Evolutionary conservation across 352 stramenopile genomes (phyloP), one percentile per base, ranked within the genome.

Genomic region (Plasmopara muralis): DNA sequence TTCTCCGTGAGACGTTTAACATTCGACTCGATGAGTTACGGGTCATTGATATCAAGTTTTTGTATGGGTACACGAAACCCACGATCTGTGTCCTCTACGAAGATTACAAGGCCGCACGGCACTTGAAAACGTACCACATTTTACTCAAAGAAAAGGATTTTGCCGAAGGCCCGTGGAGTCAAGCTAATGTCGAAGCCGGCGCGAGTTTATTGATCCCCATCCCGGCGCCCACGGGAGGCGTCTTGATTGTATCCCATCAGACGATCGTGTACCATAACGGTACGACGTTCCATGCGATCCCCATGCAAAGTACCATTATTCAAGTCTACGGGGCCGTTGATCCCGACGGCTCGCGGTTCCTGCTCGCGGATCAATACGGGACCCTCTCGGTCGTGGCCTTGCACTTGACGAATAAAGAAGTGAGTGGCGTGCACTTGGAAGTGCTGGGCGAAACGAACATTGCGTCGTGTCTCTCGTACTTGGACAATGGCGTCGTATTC

Each of bases 401-500:
- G 43, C 80, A 95, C 58, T 66, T 81, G 43, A 87, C 68, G 7
- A 78, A 67, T 8, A 80, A 77, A 13, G 76, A 91, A 5, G 83
- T 95, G 1, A 84, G 53, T 5, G 78, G 74, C 10, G 61, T 98
- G n/a, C 82, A 89, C 50, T 60, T 98, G 16, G 94, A 98, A 42
- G 89, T 94, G 15, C 71, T 99, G 4, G 96, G 96, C n/a, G 79
- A 94, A 39, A 97, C 86, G 5, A 97, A 77, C 20, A 83, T 96
- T 30, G 84, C 90, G 8, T 97, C 89, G 2, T 87, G 78, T 31
- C 65, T 99, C 18, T 80, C 84, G 33, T 98, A 98, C 53, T 68
- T 98, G 30, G 91, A 97, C 57, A 94, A 97, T 47, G 95, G 95
- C 35, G 77, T 97, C 13, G 88, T 98, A 4, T 99, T 98, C 76